phyloP scores from a whole-genome alignment of 2,329 filamentous ascomycete species.

The Botrytis fragariae region DNA sequence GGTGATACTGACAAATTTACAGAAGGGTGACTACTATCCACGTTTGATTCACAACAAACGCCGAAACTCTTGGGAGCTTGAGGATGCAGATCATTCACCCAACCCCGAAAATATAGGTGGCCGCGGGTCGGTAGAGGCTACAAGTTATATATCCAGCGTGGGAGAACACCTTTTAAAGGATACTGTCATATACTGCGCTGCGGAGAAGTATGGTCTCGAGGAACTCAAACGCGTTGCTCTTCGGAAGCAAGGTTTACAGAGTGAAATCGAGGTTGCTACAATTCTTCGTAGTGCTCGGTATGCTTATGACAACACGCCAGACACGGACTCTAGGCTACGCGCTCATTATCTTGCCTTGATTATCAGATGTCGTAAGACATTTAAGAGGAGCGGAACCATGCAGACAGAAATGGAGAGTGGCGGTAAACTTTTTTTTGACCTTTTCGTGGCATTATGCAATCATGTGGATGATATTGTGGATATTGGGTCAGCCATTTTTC shows the following conservation, averaged over 20 bases:
- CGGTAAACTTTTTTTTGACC: constrained; percentile 91
- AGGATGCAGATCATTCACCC: constrained; percentile 62
- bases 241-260: constrained; percentile 88
- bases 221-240: constrained; percentile 89
- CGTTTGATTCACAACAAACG: constrained; percentile 84
- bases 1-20: constrained; percentile 5
- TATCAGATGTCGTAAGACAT: constrained; percentile 94
- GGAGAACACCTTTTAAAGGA: constrained; percentile 81
- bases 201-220: constrained; percentile 85
- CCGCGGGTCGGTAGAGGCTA: constrained; percentile 67
- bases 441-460: constrained; percentile 98
- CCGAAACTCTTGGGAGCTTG: constrained; percentile 84
- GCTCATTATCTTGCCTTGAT: constrained; percentile 97
- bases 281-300: constrained; percentile 92
- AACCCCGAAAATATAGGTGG: constrained; percentile 55
- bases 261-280: constrained; percentile 85
- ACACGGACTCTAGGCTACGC: constrained; percentile 87
- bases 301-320: constrained; percentile 92
- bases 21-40: constrained; percentile 57
- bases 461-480: constrained; percentile 95
- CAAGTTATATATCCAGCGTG: constrained; percentile 72
- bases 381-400: constrained; percentile 98
- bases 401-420: constrained; percentile 97
- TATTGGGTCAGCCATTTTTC: constrained; percentile 50
- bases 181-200: constrained; percentile 91